Percentiles rank a stretch among this genome's conserved stretches.
Evolutionary conservation across 495 filamentous ascomycete species (phyloP).

Genomic region (Mytilinidion resinicola): DNA sequence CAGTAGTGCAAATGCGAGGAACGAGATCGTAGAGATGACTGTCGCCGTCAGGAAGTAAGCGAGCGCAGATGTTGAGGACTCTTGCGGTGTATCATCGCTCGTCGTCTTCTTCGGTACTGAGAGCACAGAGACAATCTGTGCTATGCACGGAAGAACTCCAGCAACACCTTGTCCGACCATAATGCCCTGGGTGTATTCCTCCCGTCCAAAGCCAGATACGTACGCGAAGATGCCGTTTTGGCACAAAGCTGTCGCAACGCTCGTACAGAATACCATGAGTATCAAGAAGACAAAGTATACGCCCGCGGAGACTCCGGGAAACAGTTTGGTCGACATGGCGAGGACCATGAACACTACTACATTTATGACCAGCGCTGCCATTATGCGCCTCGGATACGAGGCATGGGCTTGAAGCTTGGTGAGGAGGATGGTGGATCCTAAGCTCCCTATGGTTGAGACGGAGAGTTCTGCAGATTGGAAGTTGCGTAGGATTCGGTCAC

Average conservation of each 20-base stretch:
- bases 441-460: constrained; percentile 76
- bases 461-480: constrained; percentile 86
- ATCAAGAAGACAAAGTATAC: constrained; percentile 77
- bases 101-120: constrained; percentile 45
- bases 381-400: constrained; percentile 78
- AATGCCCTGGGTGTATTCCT: constrained; percentile 88
- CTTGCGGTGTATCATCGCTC: constrained; percentile 19
- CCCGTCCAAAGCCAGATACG: constrained; percentile 71
- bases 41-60: constrained; percentile 89
- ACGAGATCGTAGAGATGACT: constrained; percentile 48
- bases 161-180: constrained; percentile 94
- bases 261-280: constrained; percentile 70
- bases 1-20: constrained; percentile 59
- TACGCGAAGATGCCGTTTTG: constrained; percentile 96
- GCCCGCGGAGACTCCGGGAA: constrained; percentile 51
- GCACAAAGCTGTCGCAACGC: constrained; percentile 72
- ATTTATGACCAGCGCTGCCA: constrained; percentile 65
- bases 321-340: constrained; percentile 67
- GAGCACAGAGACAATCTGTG: constrained; percentile 77
- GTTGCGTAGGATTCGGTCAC: constrained; percentile 63
- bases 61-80: constrained; percentile 65
- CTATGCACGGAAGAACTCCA: constrained; percentile 82
- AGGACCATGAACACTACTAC: constrained; percentile 64
- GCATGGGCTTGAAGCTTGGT: constrained; percentile 71
- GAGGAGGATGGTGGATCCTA: constrained; percentile 64